These are phyloP conservation scores for Prunus fruticosa DNA, from an alignment of 306 rosid species.

Conservation along the genomic window DNA sequence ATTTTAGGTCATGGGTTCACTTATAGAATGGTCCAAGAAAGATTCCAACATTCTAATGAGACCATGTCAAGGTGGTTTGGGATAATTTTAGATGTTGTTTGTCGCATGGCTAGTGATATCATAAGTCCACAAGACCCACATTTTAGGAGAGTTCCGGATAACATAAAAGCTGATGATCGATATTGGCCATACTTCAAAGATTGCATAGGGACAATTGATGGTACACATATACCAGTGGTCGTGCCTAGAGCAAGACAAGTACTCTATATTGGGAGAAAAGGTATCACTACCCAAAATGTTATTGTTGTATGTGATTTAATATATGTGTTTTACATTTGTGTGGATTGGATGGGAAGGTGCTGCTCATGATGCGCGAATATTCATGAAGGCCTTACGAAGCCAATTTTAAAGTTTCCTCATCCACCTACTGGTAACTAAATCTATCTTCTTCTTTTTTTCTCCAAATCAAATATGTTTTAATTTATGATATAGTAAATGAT, in stretches of 20 bases:
- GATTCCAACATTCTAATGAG: not conserved
- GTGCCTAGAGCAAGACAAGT: not conserved
- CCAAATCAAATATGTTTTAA: no score
- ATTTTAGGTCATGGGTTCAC: not conserved
- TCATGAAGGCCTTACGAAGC: not conserved
- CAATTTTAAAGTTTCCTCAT: not conserved
- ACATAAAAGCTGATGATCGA: not conserved
- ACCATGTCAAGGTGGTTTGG: not conserved
- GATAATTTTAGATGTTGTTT: not conserved
- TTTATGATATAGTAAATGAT: no score
- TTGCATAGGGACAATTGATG: not conserved
- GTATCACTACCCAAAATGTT: not conserved
- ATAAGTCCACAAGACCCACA: not conserved
- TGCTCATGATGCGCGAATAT: not conserved
- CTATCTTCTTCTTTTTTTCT: no score
- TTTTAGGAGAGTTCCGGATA: not conserved
- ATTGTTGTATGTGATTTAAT: not conserved
- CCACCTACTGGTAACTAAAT: not conserved
- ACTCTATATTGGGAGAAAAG: not conserved
- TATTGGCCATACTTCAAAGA: slow-evolving; percentile 4
- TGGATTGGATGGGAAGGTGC: not conserved
- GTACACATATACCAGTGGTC: not conserved
- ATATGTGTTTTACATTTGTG: not conserved
- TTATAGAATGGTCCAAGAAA: not conserved
- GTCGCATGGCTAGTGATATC: not conserved